Base-by-base conservation (phyloP, 257 asterid genomes). In the Craterostigma plantagineum region DNA sequence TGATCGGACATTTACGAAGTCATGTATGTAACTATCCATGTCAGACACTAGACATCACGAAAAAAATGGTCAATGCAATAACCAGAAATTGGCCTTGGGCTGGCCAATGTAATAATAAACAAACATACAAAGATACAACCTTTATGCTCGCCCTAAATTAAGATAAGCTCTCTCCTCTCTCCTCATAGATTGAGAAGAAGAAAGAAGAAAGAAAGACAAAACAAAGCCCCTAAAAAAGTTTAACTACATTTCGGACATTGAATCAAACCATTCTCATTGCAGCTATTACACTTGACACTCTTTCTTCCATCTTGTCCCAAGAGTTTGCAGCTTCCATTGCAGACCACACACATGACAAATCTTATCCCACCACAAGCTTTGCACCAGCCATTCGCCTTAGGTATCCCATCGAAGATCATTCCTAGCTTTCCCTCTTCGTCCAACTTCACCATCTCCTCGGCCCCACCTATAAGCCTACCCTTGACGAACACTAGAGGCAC, bases 201-300 rank as follows among this genome's bases (percentile, higher is more conserved):
- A 23, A 23, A 6, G 6, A 23, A 23, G 30, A 23, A 23, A 23
- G 30, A 23, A 23, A 23, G 30, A 23, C 30, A 6, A 23, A 23
- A 6, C 2, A 23, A 23, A 23, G 2, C 30, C 30, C 30, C 30
- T 23, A 23, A 2, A n/a, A n/a, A n/a, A n/a, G 30, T 2, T 23
- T 39, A 71, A 60, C 76, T 63, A 48, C 93, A 84, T 9, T 69
- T 44, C 5, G 95, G 97, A 49, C 95, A 87, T 30, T 69, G 95
- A 12, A 82, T 68, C 62, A 87, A 58, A 15, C 97, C 95, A 70
- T 87, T 90, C 67, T 90, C 95, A 60, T 90, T 90, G 54, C 98
- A 90, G 54, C 77, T 67, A 0, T 48, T 61, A 47, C 99, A 90
- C 52, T 73, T 79, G 10, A 66, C 63, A 23, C 70, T 79, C 65